Base-by-base conservation (phyloP, 2,329 filamentous ascomycete species). In the Alternaria sp. region DNA sequence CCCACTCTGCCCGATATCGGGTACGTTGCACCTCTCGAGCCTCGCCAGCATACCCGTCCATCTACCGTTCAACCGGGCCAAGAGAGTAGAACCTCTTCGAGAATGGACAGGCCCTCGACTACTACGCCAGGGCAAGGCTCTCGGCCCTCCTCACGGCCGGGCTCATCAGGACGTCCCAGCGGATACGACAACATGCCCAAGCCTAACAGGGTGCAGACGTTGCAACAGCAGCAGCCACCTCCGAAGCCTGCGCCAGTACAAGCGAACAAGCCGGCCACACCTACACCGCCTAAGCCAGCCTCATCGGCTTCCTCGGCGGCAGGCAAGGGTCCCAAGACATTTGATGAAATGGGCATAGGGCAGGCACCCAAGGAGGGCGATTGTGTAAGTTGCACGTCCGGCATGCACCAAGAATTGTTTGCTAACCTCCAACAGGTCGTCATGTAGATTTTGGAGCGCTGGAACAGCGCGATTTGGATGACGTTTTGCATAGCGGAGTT, bases 321-420 rank as follows among this genome's bases (percentile, higher is more conserved):
- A 30, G 87, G 86, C 54, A 92, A 94, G 76, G 96, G 95, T 11
- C 95, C 96, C 1, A 93, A 96, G 73, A 98, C 96, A 0, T 99
- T 99, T 79, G 95, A 97, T 78, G 94, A 96, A 78, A 99, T 99
- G 96, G 96, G 96, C 43, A 95, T 99, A 72, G 93, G 94, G 7
- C 87, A 90, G 73, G 89, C 86, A 51, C 94, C 96, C 80, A 87
- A 90, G 65, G 92, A 97, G n/a, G 88, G 88, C 70, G 94, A 98
- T 81, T 99, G 95, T 84, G 94, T 97, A 88, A 84, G 87, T 44
- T 23, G 33, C 33, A 23, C 21, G 9, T 50, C n/a, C 18, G 23
- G 28, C 6, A 41, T 14, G 30, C 10, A 9, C 20, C 15, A 20
- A 14, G n/a, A 14, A 45, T 20, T 11, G 15, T 23, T 26, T 4